Conservation (phyloP, 768 basidiomycete genomes). For the Lactarius sanguifluus region DNA sequence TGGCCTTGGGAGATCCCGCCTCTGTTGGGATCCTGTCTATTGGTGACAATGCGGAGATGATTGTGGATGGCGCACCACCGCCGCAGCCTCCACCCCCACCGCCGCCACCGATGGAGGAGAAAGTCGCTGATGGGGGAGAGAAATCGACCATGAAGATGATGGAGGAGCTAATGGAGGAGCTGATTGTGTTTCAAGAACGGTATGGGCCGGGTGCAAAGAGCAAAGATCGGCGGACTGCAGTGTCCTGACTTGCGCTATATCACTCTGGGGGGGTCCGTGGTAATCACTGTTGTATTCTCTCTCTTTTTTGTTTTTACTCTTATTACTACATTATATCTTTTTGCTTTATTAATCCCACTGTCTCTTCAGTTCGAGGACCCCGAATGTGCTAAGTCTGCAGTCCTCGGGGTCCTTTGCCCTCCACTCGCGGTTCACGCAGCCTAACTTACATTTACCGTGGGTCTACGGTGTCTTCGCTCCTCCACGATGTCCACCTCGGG, state of each 20-base stretch:
- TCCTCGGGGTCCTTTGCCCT: neutral
- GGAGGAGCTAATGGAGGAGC: constrained; percentile 89
- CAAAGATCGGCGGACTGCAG: constrained; percentile 39
- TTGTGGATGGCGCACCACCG: constrained; percentile 34
- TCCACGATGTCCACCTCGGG: constrained; percentile 16
- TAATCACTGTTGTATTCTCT: neutral
- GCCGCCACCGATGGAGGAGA: constrained; percentile 32
- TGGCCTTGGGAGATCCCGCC: constrained; percentile 42
- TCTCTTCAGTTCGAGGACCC: neutral
- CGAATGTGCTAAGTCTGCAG: neutral
- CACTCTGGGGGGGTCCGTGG: constrained; percentile 4
- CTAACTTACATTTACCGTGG: no score
- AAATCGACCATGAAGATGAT: constrained; percentile 72
- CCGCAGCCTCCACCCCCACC: constrained; percentile 29
- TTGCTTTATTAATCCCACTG: constrained; percentile 20
- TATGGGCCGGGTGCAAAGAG: constrained; percentile 62
- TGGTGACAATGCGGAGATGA: constrained; percentile 36
- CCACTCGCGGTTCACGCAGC: neutral
- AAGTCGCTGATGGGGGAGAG: constrained; percentile 1
- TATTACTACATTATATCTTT: constrained; percentile 30
- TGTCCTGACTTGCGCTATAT: constrained; percentile 31
- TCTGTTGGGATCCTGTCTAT: constrained; percentile 26
- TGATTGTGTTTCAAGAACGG: constrained; percentile 84
- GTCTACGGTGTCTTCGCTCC: no score
- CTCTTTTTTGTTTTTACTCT: constrained; percentile 25